Conservation (phyloP, 768 basidiomycete genomes). For the Brasilioporus rufonigricans region DNA sequence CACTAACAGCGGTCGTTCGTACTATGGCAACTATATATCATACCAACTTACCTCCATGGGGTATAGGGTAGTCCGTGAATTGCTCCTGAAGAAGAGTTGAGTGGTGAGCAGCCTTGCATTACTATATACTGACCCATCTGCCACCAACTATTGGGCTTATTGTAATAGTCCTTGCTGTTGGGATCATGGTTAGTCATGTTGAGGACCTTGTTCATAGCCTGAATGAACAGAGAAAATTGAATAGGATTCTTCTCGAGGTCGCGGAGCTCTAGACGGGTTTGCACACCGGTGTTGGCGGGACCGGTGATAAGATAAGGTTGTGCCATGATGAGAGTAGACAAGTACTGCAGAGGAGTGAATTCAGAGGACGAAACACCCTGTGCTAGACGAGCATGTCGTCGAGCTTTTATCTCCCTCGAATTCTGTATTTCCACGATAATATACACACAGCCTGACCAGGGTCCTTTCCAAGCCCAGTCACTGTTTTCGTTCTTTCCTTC, state of each 20-base stretch:
- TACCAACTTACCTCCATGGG: slow-evolving; percentile 7
- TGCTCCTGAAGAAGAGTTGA: slow-evolving; percentile 2
- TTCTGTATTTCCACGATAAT: background rate
- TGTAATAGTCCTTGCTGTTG: too few relatives aligned
- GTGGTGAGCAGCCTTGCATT: background rate
- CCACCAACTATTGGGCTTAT: slow-evolving; percentile 23
- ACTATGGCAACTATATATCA: background rate
- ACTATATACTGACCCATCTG: slow-evolving; percentile 11
- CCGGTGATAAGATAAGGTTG: slow-evolving; percentile 11
- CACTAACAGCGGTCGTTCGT: slow-evolving; percentile 5
- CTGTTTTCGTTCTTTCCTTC: background rate
- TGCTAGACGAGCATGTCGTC: background rate
- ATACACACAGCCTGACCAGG: background rate
- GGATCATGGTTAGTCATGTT: slow-evolving; percentile 12
- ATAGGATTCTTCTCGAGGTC: slow-evolving; percentile 11
- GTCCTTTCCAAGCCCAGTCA: background rate
- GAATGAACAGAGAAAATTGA: slow-evolving; percentile 21
- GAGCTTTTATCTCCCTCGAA: slow-evolving; percentile 1
- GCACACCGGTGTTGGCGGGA: background rate
- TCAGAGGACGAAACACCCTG: background rate
- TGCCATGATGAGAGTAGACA: slow-evolving; percentile 7
- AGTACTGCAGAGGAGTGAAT: background rate
- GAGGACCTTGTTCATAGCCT: slow-evolving; percentile 3
- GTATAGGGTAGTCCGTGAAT: slow-evolving; percentile 20
- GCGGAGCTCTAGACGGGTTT: slow-evolving; percentile 15